Percentiles rank a stretch among this genome's conserved stretches.
phyloP scores from a whole-genome alignment of 2,329 filamentous ascomycete species.

The Diaporthe sp. region DNA sequence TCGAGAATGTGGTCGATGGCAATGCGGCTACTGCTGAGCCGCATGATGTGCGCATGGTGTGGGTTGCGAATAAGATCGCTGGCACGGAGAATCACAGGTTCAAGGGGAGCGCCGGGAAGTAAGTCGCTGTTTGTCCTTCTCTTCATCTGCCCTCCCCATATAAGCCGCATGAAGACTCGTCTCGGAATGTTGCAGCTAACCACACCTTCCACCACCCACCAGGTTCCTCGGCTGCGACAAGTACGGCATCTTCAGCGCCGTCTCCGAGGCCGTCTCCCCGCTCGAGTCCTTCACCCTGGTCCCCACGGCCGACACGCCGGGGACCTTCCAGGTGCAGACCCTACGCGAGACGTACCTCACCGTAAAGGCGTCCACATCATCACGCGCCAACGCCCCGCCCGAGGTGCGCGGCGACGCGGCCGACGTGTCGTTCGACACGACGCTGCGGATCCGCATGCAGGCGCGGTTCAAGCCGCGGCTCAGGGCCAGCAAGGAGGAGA shows the following conservation, averaged over 20 bases:
- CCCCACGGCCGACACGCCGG: constrained; percentile 72
- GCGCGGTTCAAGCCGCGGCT: constrained; percentile 90
- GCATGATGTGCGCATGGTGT: constrained; percentile 95
- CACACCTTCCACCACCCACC: not conserved
- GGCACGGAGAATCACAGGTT: constrained; percentile 87
- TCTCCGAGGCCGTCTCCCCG: constrained; percentile 83
- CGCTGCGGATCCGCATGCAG: constrained; percentile 90
- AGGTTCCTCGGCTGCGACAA: constrained; percentile 91
- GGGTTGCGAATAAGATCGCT: constrained; percentile 86
- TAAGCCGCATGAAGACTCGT: not conserved
- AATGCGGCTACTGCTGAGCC: constrained; percentile 90
- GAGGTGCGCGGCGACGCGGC: constrained; percentile 84
- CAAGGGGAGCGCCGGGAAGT: constrained; percentile 92
- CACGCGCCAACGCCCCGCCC: constrained; percentile 62
- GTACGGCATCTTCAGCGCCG: constrained; percentile 82
- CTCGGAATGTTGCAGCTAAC: constrained; percentile 10
- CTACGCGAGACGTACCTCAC: constrained; percentile 78
- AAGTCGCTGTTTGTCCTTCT: constrained; percentile 43
- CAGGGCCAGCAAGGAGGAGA: constrained; percentile 84
- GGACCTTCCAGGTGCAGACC: constrained; percentile 82
- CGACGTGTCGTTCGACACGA: constrained; percentile 75
- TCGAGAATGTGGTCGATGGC: constrained; percentile 91
- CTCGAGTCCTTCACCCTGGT: constrained; percentile 86
- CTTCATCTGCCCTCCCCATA: too few relatives aligned
- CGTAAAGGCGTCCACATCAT: constrained; percentile 65